Base-by-base conservation (phyloP, 208 protist species). In the Crithidia sp. region DNA sequence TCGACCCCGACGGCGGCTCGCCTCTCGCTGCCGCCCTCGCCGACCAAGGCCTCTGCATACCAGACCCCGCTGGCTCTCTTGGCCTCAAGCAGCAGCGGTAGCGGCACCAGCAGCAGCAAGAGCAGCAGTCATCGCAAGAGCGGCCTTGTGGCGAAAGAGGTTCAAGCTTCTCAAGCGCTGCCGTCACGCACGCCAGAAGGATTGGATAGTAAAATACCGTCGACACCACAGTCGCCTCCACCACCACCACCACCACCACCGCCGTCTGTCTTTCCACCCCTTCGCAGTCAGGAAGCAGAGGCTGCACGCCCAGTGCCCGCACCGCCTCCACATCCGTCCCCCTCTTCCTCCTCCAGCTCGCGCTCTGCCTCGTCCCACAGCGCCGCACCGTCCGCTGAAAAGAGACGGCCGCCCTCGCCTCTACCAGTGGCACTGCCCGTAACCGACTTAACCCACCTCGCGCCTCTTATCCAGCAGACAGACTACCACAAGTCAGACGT, bases 401-500 rank as follows among this genome's bases (percentile, higher is more conserved):
- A 28, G 28, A 28, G 28, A 28, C 28, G 28, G 28, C 28, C 28
- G 28, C 28, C 28, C 28, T 28, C 28, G 1, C 28, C 28, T 28
- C 28, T 1, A 49, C 19, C 62, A 62, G 40, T 39, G 2, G 8
- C 50, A 40, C 4, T 16, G 36, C 17, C 47, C 9, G 44, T 19
- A 16, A 14, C 53, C 5, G 66, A 50, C 5, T 17, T 82, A 0
- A 17, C 56, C 14, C 53, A 53, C 63, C 76, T 90, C 47, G 45
- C 71, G 2, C 85, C 84, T 2, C 45, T 94, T 19, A 82, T 92
- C 56, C 62, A 77, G 44, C 79, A 89, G 57, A 55, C 59, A 71
- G 66, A 87, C 61, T 91, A 90, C 67, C 36, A 41, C 56, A 85
- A 83, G 50, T 74, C 70, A 3, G 85, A 95, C 41, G 56, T 94